Evolutionary conservation across 2,329 filamentous ascomycete species (phyloP), one percentile per base, ranked within the genome.

Genomic region (Verticillium albo-atrum): DNA sequence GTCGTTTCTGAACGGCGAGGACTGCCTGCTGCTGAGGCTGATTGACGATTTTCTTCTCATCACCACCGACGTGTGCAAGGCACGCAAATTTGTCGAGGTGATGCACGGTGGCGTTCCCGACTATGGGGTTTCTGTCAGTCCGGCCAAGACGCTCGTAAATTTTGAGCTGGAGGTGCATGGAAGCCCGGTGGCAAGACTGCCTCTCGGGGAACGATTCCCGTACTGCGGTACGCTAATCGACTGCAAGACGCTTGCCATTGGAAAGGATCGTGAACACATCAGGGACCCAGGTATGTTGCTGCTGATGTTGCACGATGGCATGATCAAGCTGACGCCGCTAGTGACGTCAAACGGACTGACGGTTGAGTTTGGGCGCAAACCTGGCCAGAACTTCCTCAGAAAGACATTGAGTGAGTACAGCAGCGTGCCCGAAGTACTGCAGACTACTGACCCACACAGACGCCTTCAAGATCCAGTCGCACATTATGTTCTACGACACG

Each of bases 1-100:
- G 2, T 70, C 68, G 0, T 98, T 97, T 68, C 74, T 95, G 2
- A 66, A 79, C 17, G 68, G 75, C 0, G 70, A 75, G 5, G 77
- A 88, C 34, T 88, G 84, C 55, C 74, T 97, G 3, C 78, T 99
- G 7, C 74, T 98, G 57, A 84, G 95, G 17, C 81, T 97, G 10
- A 91, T 96, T 50, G 95, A 99, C 66, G 95, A 99, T 68, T 99
- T 98, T 66, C 79, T 98, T 4, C 84, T 99, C 53, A 88, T 99
- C 67, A 97, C 90, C 0, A 86, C 87, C 0, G 82, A 91, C 55
- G 77, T 75, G 57, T 65, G 72, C 7, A 86, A 93, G 67, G 94
- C 92, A 0, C 79, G 79, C 60, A 78, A 75, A 1, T 98, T 99
- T 69, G 79, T 97, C 23, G 77, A 87, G 60, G 81, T 84, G 17